Base-by-base conservation (phyloP, 2,329 filamentous ascomycete genomes). In the Xylariaceae sp. region DNA sequence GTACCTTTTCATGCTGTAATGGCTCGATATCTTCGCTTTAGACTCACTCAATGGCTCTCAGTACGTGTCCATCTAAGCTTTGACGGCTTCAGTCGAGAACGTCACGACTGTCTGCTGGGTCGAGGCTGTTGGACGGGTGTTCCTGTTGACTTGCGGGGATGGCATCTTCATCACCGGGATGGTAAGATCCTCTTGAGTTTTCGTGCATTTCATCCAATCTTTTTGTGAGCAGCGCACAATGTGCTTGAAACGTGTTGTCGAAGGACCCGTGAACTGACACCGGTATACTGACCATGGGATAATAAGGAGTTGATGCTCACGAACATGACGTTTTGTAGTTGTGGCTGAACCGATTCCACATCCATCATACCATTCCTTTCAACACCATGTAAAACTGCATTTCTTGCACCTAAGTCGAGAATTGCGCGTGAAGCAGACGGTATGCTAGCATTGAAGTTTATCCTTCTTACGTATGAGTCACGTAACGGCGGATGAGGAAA, bases 71-170 rank as follows among this genome's bases (percentile, higher is more conserved):
- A 57, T 45, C 17, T 56, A 53, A 18, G 44, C 45, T 61, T 56
- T 45, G 45, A 59, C 37, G 59, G 54, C 2, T n/a, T 51, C 4
- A 37, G 13, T 35, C 8, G 7, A 47, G 9, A 57, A 57, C 57
- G 57, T 57, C 57, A 60, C 53, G 50, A 44, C 37, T 52, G 55
- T 39, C 23, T 18, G 23, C 23, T 30, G 23, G 23, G 23, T 30
- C 3, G 23, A 30, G 23, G 23, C 2, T 13, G 35, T 51, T 23
- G n/a, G 48, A 1, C 42, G 42, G 42, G n/a, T 45, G 42, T 45
- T 11, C 42, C 44, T 23, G 2, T 49, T 23, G 13, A 17, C 17
- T 45, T 45, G 2, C 13, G 1, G 2, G 13, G 42, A n/a, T n/a
- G n/a, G 37, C 5, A 42, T 42, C 37, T 42, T 3, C 37, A 42